A percentile compares a stretch with the other conserved stretches of the same genome.
Conservation (phyloP, 2,329 filamentous ascomycete species). For the Trichoderma semiorbis region DNA sequence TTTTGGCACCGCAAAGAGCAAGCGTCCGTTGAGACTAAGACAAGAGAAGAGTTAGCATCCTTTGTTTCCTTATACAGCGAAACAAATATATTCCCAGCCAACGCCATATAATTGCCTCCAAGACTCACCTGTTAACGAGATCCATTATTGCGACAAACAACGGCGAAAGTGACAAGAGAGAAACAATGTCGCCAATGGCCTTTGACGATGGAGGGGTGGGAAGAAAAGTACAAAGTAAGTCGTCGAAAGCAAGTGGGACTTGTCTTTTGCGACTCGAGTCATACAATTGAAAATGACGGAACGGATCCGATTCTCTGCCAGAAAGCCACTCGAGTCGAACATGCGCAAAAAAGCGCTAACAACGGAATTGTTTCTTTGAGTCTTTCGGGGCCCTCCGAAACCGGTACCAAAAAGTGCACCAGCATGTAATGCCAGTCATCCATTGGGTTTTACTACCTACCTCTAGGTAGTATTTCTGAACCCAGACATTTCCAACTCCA, state of each 20-base stretch:
- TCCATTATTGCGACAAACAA: conserved; percentile 43
- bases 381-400: not conserved
- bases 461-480: not conserved
- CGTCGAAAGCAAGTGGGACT: not conserved
- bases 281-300: not conserved
- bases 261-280: not conserved
- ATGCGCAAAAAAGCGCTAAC: not conserved
- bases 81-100: not conserved
- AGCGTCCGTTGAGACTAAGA: conserved; percentile 78
- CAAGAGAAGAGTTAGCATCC: not conserved
- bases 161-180: not conserved
- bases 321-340: not conserved
- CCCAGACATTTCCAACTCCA: not conserved
- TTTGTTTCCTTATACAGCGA: no score
- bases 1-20: conserved; percentile 97
- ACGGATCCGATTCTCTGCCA: not conserved
- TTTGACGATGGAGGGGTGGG: not conserved
- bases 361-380: not conserved
- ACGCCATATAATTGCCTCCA: not conserved
- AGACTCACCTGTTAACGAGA: conserved; percentile 58
- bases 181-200: not conserved
- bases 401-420: not conserved
- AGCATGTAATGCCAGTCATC: not conserved
- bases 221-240: not conserved
- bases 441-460: not conserved